Base-by-base conservation (phyloP, 345 rosid species). In the Sonneratia caseolaris region DNA sequence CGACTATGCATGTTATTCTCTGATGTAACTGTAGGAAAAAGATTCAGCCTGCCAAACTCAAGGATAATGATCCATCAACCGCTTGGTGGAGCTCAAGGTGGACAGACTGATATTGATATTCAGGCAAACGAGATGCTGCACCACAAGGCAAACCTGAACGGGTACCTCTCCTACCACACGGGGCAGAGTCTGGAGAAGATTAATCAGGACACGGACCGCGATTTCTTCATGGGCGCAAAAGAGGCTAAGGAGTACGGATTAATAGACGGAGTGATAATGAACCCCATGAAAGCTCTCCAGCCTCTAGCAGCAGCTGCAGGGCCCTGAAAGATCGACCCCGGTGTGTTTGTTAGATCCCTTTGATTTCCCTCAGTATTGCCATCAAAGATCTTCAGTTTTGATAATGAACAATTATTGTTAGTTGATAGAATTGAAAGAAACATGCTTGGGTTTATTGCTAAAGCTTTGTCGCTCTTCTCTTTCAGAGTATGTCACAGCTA, bases 31-130 rank as follows among this genome's bases (percentile, higher is more conserved):
- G 48, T 38, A 95, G 99, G 98, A 69, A 95, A 92, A 80, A 82
- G 99, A 75, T 95, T 84, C 85, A 95, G 97, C 82, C 81, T 95
- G 76, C 99, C 97, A 37, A 95, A 89, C 84, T 87, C 99, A 69
- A 89, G 99, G 85, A 92, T 95, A 78, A 95, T 95, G 98, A 95
- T 92, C 82, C 99, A 95, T 83, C 96, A 95, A 78, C 99, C 99
- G 64, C 92, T 90, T 73, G 99, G 97, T 76, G 98, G 97, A 81
- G 96, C 90, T 80, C 98, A 92, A 80, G 99, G 99, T 78, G 83
- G 84, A 69, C 96, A 89, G 72, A 82, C 94, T 68, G 99, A 95
- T 75, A 86, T 95, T 3, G 94, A 86, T 70, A 85, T 90, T 78
- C 98, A 92, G 98, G 97, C 91, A 74, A 90, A 92, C 81, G 98